These are phyloP conservation scores for Calonectria pseudoturangicola DNA, from an alignment of 2,329 filamentous ascomycete species.

Conservation along the genomic window DNA sequence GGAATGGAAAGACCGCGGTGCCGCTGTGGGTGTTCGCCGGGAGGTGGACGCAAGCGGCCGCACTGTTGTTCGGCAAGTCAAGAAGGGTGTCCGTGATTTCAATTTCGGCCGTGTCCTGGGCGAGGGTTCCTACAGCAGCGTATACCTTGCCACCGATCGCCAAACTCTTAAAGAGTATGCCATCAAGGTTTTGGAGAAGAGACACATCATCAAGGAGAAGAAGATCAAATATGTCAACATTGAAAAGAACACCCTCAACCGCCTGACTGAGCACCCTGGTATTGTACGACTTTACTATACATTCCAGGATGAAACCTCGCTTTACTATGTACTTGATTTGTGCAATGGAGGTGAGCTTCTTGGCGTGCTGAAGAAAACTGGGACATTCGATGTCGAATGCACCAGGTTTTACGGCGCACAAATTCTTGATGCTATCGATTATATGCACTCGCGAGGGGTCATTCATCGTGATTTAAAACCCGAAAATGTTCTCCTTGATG, in stretches of 20 bases:
- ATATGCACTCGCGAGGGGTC: slow-evolving; percentile 97
- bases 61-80: slow-evolving; percentile 87
- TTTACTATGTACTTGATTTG: slow-evolving; percentile 97
- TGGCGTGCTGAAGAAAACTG: slow-evolving; percentile 93
- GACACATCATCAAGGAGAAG: slow-evolving; percentile 99
- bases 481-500: slow-evolving; percentile 95
- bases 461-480: slow-evolving; percentile 98
- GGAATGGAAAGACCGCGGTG: slow-evolving; percentile 96
- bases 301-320: slow-evolving; percentile 95
- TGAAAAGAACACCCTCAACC: slow-evolving; percentile 97
- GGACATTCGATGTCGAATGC: slow-evolving; percentile 96
- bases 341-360: slow-evolving; percentile 94
- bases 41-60: slow-evolving; percentile 91
- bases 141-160: slow-evolving; percentile 92
- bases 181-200: slow-evolving; percentile 98
- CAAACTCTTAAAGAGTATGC: slow-evolving; percentile 97
- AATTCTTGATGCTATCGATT: slow-evolving; percentile 96
- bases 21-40: slow-evolving; percentile 87
- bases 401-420: slow-evolving; percentile 95
- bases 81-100: slow-evolving; percentile 98
- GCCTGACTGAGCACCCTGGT: slow-evolving; percentile 95
- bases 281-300: slow-evolving; percentile 98
- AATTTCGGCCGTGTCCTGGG: slow-evolving; percentile 92
- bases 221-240: slow-evolving; percentile 99
- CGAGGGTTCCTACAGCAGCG: slow-evolving; percentile 98